Evolutionary conservation across 139 green algal genomes (phyloP).

Genomic region (Micractinium conductrix): DNA sequence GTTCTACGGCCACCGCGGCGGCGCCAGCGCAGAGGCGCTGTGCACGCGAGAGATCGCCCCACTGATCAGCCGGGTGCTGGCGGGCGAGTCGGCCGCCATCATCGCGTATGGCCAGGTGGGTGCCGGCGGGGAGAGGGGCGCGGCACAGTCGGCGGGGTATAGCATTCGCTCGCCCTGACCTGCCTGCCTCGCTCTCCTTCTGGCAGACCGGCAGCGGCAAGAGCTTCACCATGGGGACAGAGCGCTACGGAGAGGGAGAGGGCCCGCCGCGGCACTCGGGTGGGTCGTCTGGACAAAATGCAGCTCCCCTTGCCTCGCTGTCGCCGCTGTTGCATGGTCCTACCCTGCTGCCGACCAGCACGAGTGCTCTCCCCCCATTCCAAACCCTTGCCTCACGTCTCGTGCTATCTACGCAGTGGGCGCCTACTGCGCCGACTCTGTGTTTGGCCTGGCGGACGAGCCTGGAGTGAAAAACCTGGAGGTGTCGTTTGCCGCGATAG

Average conservation of each 20-base stretch:
- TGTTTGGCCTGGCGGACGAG: constrained; percentile 39
- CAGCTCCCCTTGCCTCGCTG: too few species aligned
- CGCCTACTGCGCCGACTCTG: constrained; percentile 1
- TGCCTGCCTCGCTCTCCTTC: background rate
- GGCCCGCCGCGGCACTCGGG: constrained; percentile 8
- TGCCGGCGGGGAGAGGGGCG: background rate
- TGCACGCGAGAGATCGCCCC: constrained; percentile 4
- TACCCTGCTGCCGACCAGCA: too few species aligned
- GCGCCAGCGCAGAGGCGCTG: background rate
- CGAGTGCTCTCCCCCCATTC: too few species aligned
- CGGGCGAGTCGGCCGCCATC: constrained; percentile 10
- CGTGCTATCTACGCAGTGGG: constrained; percentile 21
- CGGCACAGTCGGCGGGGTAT: background rate
- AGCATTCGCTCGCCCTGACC: background rate
- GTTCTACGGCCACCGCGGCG: constrained; percentile 7
- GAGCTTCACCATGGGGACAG: constrained; percentile 30
- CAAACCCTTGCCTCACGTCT: too few species aligned
- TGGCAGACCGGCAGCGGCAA: constrained; percentile 37
- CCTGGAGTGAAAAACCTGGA: background rate
- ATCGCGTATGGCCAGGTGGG: constrained; percentile 39
- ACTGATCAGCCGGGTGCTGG: constrained; percentile 4
- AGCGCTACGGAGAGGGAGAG: constrained; percentile 6
- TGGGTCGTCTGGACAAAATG: background rate
- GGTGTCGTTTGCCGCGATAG: background rate
- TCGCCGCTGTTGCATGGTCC: background rate